Evolutionary conservation across 305 asterid genomes (phyloP).

Genomic region (Fraxinus angustifolia): DNA sequence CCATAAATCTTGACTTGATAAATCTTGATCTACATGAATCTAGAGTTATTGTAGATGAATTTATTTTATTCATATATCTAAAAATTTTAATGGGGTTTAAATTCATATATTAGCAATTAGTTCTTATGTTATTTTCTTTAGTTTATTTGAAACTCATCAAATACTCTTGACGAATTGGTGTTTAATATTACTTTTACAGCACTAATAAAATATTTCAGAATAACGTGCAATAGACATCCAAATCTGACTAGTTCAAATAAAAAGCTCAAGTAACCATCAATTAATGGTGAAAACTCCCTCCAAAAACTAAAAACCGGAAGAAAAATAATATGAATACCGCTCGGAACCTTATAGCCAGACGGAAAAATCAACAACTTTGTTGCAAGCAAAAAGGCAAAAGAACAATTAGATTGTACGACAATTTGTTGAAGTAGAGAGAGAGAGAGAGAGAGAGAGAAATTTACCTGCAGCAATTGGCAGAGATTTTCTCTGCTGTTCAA

Average conservation of each 20-base stretch:
- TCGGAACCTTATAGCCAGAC: not conserved
- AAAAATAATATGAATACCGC: constrained; percentile 5
- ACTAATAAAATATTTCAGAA: too few relatives aligned
- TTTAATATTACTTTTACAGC: too few relatives aligned
- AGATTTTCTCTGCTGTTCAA: constrained; percentile 63
- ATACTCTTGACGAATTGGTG: too few relatives aligned
- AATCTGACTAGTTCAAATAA: not conserved
- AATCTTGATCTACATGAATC: too few relatives aligned
- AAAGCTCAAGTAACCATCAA: not conserved
- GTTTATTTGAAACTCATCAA: too few relatives aligned
- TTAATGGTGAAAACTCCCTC: not conserved
- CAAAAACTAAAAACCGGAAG: not conserved
- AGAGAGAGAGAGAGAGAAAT: not conserved
- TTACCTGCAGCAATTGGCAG: constrained; percentile 79
- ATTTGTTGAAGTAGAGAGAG: not conserved
- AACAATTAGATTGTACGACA: not conserved
- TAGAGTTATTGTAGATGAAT: too few relatives aligned
- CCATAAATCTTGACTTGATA: too few relatives aligned
- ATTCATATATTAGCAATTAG: too few relatives aligned
- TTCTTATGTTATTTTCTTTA: too few relatives aligned
- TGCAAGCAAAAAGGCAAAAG: not conserved
- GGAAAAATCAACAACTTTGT: not conserved
- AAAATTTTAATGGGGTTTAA: too few relatives aligned
- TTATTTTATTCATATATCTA: too few relatives aligned
- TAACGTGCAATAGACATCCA: too few relatives aligned